Base-by-base conservation (phyloP, 108 stramenopile species). In the Ochromonas danica region DNA sequence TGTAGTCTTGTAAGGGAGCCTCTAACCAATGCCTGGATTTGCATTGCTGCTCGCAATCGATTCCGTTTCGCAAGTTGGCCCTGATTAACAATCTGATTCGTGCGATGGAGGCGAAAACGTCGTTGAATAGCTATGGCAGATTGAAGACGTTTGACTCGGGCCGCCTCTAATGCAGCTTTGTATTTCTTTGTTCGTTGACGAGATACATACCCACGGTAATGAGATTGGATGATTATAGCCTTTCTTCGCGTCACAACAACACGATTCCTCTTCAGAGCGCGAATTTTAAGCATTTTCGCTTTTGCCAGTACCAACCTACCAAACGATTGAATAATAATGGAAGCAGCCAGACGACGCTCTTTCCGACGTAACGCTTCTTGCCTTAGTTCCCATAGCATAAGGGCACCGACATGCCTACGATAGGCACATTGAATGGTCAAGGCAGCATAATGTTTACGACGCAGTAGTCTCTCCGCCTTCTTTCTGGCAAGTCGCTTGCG, bases 101-200 rank as follows among this genome's bases (percentile, higher is more conserved):
- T 75, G 22, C 51, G 72, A n/a, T 27, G 17, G 6, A 6, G 31
- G 10, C 72, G 72, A 75, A 75, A 75, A 6, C 10, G 3, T 25
- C 72, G 43, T 75, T 75, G 72, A 75, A 75, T 36, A 6, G 14
- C 31, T 31, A 75, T 10, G 14, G 40, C 72, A 31, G 10, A 6
- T 6, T 3, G 3, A 14, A 33, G 14, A 3, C 72, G 72, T 57
- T 38, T 36, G 14, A 10, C 40, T 27, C 6, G 40, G 3, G 38
- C 3, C 14, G 36, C 41, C 36, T 45, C 40, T 10, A 42, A 33
- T 31, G 22, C 6, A 10, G 14, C 40, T 41, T 60, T 75, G 31
- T 57, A 60, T 31, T 42, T 6, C 28, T 75, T 17, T 41, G 51
- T 27, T 41, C 6, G 3, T 3, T 14, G 6, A 6, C 72, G 36